A percentile compares a stretch with the other conserved stretches of the same genome.
Evolutionary conservation across 805 yeast species (phyloP).

Genomic region (Hanseniaspora mollemarum): DNA sequence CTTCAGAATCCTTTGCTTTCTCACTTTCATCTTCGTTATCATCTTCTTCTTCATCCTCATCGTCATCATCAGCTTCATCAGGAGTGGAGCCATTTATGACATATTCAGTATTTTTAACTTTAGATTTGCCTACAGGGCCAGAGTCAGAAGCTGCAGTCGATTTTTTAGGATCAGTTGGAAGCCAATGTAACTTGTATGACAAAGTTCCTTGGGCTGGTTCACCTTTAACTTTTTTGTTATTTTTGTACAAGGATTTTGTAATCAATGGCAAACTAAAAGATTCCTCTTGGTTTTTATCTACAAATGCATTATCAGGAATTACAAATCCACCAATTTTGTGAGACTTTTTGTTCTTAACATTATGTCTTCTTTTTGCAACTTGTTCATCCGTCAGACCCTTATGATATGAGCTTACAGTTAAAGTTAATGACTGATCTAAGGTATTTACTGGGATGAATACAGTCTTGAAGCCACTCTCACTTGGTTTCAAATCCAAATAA

Average conservation of each 20-base stretch:
- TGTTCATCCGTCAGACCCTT: constrained; percentile 4
- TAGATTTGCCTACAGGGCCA: constrained; percentile 37
- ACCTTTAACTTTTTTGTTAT: constrained; percentile 5
- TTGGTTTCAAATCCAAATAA: constrained; percentile 3
- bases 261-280: neutral
- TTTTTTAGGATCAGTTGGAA: constrained; percentile 27
- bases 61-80: constrained; percentile 19
- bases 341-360: constrained; percentile 13
- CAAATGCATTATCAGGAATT: constrained; percentile 2
- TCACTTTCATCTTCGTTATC: neutral
- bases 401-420: constrained; percentile 10
- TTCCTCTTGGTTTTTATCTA: constrained; percentile 8
- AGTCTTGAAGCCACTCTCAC: neutral
- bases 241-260: constrained; percentile 10
- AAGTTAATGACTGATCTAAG: constrained; percentile 45
- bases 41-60: constrained; percentile 17
- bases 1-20: constrained; percentile 33
- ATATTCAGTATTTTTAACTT: constrained; percentile 42
- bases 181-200: constrained; percentile 10
- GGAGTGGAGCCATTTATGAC: constrained; percentile 26
- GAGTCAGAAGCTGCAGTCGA: constrained; percentile 46
- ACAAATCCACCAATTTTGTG: constrained; percentile 13
- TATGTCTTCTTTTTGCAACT: constrained; percentile 11
- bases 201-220: constrained; percentile 24
- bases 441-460: constrained; percentile 44